These are phyloP conservation scores for Corniculantispora saksenae DNA, from an alignment of 2,329 filamentous ascomycete genomes.

Conservation along the genomic window DNA sequence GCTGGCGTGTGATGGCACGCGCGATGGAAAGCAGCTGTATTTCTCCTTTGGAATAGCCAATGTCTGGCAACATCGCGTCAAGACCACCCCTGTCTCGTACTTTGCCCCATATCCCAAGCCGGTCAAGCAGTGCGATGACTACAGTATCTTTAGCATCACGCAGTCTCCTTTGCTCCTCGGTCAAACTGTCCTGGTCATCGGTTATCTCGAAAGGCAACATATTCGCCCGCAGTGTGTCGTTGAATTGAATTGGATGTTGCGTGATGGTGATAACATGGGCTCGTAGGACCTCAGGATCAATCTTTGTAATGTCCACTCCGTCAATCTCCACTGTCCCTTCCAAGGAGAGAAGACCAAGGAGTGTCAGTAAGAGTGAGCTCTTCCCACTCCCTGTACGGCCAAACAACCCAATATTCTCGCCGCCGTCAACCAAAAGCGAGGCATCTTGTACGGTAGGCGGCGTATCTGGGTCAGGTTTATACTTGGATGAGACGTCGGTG, in stretches of 20 bases:
- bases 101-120: neutral
- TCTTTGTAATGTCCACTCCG: constrained; percentile 38
- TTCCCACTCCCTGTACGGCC: neutral
- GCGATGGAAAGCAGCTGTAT: constrained; percentile 7
- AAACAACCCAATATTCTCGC: neutral
- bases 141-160: neutral
- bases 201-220: constrained; percentile 24
- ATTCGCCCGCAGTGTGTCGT: constrained; percentile 45
- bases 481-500: neutral
- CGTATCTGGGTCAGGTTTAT: neutral
- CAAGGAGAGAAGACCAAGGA: neutral
- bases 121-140: neutral
- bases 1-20: neutral
- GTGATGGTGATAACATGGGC: constrained; percentile 43
- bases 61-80: neutral
- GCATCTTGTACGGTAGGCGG: neutral
- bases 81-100: neutral
- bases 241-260: constrained; percentile 47
- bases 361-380: neutral
- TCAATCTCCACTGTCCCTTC: constrained; percentile 41
- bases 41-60: neutral
- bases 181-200: neutral
- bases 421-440: neutral
- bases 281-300: constrained; percentile 43
- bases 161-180: neutral